phyloP scores from a whole-genome alignment of 2,329 filamentous ascomycete species.

The Hyphodiscus sp. region DNA sequence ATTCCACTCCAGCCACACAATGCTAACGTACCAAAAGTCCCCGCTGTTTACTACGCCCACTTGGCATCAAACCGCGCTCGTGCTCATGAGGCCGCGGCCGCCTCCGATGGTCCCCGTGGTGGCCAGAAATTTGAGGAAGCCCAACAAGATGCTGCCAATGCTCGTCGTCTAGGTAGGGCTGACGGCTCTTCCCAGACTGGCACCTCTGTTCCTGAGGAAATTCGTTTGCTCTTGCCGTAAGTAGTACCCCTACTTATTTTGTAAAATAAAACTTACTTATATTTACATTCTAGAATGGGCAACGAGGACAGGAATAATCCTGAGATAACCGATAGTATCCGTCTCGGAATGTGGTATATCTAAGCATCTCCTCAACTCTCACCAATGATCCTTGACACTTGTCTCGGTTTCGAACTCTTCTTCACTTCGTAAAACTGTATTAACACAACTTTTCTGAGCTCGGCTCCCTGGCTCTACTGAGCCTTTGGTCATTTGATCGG shows the following conservation, averaged over 20 bases:
- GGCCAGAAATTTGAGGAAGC: constrained; percentile 36
- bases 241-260: constrained; percentile 11
- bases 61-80: constrained; percentile 75
- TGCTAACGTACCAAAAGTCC: constrained; percentile 39
- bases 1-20: constrained; percentile 35
- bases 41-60: constrained; percentile 94
- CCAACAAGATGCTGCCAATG: constrained; percentile 14
- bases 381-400: constrained; percentile 11
- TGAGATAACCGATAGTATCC: constrained; percentile 16
- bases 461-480: constrained; percentile 10
- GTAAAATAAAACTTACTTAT: not conserved
- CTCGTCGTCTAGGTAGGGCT: constrained; percentile 5
- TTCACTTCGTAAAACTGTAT: constrained; percentile 18
- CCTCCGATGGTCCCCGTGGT: constrained; percentile 38
- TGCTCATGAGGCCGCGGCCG: constrained; percentile 56
- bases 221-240: constrained; percentile 24
- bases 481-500: too few relatives aligned
- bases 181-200: constrained; percentile 18
- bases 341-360: constrained; percentile 30
- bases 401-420: constrained; percentile 9
- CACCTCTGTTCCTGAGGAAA: constrained; percentile 12
- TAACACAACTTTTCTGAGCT: constrained; percentile 13
- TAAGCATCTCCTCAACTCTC: constrained; percentile 9
- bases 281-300: not conserved
- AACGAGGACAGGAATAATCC: not conserved